Percentiles rank a stretch among this genome's conserved stretches.
These are phyloP conservation scores for Phytomonas francai DNA, from an alignment of 208 protist species.

Conservation along the genomic window DNA sequence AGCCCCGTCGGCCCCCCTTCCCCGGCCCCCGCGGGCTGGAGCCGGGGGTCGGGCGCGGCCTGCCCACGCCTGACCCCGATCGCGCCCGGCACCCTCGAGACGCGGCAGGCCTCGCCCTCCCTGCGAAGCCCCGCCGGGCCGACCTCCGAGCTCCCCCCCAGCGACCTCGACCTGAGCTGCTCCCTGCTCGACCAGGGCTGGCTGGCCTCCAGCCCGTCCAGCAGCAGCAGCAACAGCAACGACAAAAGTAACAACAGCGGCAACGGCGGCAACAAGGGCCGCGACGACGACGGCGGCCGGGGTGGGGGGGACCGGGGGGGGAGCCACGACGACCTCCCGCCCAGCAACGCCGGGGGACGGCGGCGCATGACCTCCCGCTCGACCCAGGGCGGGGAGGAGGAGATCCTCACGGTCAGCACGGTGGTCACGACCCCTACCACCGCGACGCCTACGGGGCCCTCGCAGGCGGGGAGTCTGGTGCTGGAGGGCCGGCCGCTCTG, in stretches of 20 bases:
- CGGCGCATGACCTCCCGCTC: no score
- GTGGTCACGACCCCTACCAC: conserved; percentile 1
- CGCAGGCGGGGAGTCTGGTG: not conserved
- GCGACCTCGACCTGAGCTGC: not conserved
- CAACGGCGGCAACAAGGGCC: not conserved
- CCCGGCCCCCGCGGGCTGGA: not conserved
- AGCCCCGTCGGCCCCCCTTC: not conserved
- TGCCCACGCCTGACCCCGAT: not conserved
- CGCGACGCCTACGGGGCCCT: not conserved
- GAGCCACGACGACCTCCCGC: not conserved
- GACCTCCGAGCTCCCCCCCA: no score
- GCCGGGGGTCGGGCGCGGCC: not conserved
- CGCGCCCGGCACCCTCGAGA: not conserved
- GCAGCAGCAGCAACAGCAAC: conserved; percentile 6
- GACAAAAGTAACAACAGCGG: conserved; percentile 7
- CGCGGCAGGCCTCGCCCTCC: not conserved
- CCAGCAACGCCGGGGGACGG: not conserved
- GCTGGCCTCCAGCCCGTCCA: not conserved
- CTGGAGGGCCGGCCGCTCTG: not conserved
- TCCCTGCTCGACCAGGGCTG: not conserved
- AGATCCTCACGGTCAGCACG: not conserved
- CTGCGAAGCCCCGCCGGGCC: not conserved
- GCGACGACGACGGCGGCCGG: not conserved
- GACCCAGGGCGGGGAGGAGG: not conserved
- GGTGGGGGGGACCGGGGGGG: not conserved